Evolutionary conservation across 2,329 filamentous ascomycete species (phyloP), one percentile per base, ranked within the genome.

Genomic region (Truncatella angustata): DNA sequence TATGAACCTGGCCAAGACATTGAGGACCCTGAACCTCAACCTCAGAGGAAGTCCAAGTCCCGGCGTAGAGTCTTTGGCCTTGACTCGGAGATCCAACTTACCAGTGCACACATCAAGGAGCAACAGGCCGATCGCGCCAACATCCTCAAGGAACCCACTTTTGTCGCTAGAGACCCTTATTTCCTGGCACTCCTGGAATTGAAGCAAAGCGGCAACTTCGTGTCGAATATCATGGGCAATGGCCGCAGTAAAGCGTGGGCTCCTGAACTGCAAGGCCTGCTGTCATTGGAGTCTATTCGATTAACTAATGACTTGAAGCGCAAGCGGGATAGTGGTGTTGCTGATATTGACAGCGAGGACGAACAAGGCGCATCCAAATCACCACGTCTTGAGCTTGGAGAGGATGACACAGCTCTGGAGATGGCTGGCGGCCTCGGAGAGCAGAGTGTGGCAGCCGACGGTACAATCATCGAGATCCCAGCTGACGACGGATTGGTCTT

Each of bases 141-240:
- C 63, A 97, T 97, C 56, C 78, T 96, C 52, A 92, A 88, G 70
- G 82, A 87, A 2, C 85, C 89, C 5, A 85, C 86, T 1, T 96
- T 95, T 70, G 77, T 99, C 40, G 91, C 93, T 2, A 85, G 90
- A 35, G 91, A 99, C 60, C 90, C 92, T 2, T 85, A 93, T 50
- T 78, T 97, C 12, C 79, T 97, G 26, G 90, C 91, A 30, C 76
- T 99, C 20, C 88, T 96, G 77, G 90, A 92, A 61, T 88, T 97
- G 81, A 94, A 97, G 69, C 91, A 88, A 73, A 91, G 82, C 50
- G 93, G 94, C 50, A 90, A 86, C 35, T 97, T 99, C 63, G 90
- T 97, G 16, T 89, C 87, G 4, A 92, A 84, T 62, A 86, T 96
- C 57, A 86, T 97, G 73, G 86, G 89, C 49, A 90, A 92, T 56